phyloP scores from a whole-genome alignment of 371 early-diverging fungal species.

The Parasitella parasitica region DNA sequence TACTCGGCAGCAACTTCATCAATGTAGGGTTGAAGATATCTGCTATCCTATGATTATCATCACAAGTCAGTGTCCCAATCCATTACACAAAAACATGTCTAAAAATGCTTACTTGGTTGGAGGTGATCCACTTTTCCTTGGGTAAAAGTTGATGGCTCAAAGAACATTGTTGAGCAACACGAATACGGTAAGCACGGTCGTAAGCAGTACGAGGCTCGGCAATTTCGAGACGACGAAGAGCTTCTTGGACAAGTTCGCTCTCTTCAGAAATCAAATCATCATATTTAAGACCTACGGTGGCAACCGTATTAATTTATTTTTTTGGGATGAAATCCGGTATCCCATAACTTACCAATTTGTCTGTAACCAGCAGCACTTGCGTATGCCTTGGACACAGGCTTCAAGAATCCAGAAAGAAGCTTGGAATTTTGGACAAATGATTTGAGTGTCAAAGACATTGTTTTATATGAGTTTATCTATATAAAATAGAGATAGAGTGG shows the following conservation, averaged over 20 bases:
- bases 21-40: conserved; percentile 86
- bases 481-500: conserved; percentile 25
- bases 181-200: conserved; percentile 83
- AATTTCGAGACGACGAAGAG: conserved; percentile 82
- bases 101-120: conserved; percentile 63
- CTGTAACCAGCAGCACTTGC: conserved; percentile 79
- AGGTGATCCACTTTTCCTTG: conserved; percentile 74
- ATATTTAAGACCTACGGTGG: conserved; percentile 73
- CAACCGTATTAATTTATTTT: not conserved
- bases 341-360: conserved; percentile 72
- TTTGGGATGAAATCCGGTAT: not conserved
- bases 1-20: conserved; percentile 83
- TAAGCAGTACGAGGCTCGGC: conserved; percentile 61
- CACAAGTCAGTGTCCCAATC: too few relatives aligned
- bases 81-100: not conserved
- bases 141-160: conserved; percentile 73
- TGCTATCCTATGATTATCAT: conserved; percentile 60
- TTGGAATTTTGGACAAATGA: conserved; percentile 60
- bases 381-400: conserved; percentile 72
- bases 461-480: conserved; percentile 1
- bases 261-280: conserved; percentile 94
- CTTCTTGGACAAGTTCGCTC: conserved; percentile 80
- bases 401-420: conserved; percentile 63
- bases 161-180: conserved; percentile 80
- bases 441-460: conserved; percentile 48